Conservation (phyloP, 805 yeast species). For the Yamadazyma takamatsuzukensis region DNA sequence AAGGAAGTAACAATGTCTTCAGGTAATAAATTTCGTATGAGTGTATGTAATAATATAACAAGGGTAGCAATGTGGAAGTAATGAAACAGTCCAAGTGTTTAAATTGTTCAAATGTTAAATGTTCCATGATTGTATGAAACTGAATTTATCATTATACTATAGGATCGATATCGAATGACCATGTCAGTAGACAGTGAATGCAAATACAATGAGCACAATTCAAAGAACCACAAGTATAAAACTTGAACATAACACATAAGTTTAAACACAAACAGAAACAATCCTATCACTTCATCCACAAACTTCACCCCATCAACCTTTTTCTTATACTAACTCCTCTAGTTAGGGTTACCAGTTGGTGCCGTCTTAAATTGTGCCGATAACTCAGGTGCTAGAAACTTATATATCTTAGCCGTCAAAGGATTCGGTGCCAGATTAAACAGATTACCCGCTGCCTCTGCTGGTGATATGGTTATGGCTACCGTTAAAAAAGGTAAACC, state of each 20-base stretch:
- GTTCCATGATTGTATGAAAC: no score
- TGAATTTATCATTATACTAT: no score
- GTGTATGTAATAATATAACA: conserved; percentile 61
- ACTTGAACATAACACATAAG: no score
- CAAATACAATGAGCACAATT: no score
- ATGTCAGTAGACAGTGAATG: no score
- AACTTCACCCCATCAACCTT: neutral
- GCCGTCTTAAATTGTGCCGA: conserved; percentile 99
- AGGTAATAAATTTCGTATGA: conserved; percentile 99
- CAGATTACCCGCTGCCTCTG: conserved; percentile 99
- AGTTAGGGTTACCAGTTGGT: conserved; percentile 99
- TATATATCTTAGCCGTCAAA: conserved; percentile 97
- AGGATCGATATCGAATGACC: no score
- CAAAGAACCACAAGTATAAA: no score
- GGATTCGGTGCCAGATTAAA: conserved; percentile 99
- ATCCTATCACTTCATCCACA: no score
- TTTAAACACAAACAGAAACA: no score
- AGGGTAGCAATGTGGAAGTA: no score
- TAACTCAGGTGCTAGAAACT: conserved; percentile 99
- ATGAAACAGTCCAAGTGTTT: neutral
- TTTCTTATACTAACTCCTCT: conserved; percentile 8
- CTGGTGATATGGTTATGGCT: conserved; percentile 99
- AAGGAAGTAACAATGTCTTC: conserved; percentile 45
- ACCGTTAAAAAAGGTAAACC: conserved; percentile 99
- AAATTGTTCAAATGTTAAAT: no score